Base-by-base conservation (phyloP, 1,284 basidiomycete species). In the Neonothopanus nambi region DNA sequence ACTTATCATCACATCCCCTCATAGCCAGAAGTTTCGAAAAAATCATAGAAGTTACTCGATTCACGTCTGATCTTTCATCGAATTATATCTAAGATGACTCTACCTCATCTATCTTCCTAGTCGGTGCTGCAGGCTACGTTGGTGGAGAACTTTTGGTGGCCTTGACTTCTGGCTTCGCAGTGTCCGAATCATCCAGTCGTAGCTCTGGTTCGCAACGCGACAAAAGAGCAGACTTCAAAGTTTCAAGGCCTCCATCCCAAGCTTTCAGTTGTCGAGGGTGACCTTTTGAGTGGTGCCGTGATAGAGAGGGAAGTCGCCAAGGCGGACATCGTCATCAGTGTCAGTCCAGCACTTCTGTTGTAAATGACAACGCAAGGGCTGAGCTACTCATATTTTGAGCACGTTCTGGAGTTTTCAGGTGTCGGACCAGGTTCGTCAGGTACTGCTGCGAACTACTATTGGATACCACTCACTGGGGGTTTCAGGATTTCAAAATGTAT, bases 61-160 rank as follows among this genome's bases (percentile, higher is more conserved):
- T n/a, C n/a, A n/a, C n/a, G n/a, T n/a, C n/a, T n/a, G n/a, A n/a
- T n/a, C n/a, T n/a, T n/a, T n/a, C n/a, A n/a, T n/a, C n/a, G n/a
- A n/a, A n/a, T n/a, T n/a, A n/a, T n/a, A n/a, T n/a, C n/a, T n/a
- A 33, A 13, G 13, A 33, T 33, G 30, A 5, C 30, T n/a, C n/a
- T 33, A 11, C 30, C 30, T 33, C 30, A 33, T 11, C 3, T 8
- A 49, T 54, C 15, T 49, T 54, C 23, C 47, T 54, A 8, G 40
- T 54, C 21, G 52, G 52, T 28, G 52, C 52, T 11, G 37, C 52
- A 18, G 52, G 52, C 40, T 54, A 48, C 21, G 36, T 54, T 24
- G 52, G 47, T 28, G 52, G 46, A 13, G 39, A 54, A n/a, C 8
- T 49, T 13, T 17, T 54, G 5, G 7, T 48, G 6, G 37, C 45